Conservation (phyloP, 345 rosid species). For the Sonneratia alba region DNA sequence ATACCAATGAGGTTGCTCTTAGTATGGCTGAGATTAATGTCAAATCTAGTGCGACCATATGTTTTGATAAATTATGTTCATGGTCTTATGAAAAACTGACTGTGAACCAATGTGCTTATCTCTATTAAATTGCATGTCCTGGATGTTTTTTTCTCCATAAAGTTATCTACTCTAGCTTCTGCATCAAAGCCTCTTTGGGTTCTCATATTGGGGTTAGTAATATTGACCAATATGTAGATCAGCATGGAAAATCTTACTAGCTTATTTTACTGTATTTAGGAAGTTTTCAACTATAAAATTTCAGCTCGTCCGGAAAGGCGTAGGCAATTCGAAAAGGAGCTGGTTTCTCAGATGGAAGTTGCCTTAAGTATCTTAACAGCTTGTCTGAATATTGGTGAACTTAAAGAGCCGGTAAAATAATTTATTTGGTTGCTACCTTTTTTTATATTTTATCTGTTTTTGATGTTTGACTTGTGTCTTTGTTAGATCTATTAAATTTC, state of each 20-base stretch:
- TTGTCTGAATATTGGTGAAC: constrained; percentile 66
- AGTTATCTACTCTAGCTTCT: constrained; percentile 8
- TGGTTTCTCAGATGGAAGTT: constrained; percentile 74
- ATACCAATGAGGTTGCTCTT: not conserved
- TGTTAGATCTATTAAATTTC: not conserved
- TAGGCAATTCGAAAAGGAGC: constrained; percentile 85
- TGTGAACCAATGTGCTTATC: not conserved
- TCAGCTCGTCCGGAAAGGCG: constrained; percentile 98
- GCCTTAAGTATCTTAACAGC: constrained; percentile 73
- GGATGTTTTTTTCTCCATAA: not conserved
- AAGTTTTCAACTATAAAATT: constrained; percentile 89
- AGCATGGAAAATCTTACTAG: constrained; percentile 1
- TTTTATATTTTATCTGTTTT: not conserved
- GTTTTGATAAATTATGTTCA: not conserved
- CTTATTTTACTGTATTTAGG: constrained; percentile 34
- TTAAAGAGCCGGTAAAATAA: constrained; percentile 76
- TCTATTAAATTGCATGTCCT: not conserved
- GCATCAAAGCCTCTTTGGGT: constrained; percentile 5
- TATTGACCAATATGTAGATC: not conserved
- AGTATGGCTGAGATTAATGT: not conserved
- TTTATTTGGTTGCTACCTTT: constrained; percentile 5
- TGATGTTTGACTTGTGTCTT: not conserved
- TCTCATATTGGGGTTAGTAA: constrained; percentile 1
- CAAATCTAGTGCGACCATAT: not conserved
- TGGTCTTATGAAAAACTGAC: not conserved